Percentiles rank a stretch among this genome's conserved stretches.
Conservation (phyloP, 305 asterid genomes). For the Solanum chacoense region DNA sequence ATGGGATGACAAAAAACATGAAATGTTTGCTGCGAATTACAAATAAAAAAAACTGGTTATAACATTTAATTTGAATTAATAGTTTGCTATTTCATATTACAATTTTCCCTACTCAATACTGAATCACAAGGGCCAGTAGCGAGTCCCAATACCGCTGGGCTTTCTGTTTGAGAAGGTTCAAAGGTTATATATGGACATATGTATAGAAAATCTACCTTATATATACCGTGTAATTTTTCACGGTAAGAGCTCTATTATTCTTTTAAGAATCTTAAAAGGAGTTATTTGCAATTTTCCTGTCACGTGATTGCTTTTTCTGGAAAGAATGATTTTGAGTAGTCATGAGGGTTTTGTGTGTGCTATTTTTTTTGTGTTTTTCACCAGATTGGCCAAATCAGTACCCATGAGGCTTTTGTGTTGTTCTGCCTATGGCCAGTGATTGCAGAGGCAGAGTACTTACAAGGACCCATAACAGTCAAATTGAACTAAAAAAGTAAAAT, state of each 20-base stretch:
- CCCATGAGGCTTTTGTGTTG: constrained; percentile 11
- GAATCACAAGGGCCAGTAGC: neutral
- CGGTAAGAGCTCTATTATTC: neutral
- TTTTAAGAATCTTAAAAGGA: neutral
- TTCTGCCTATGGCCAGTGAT: constrained; percentile 24
- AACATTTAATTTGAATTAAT: too few species aligned
- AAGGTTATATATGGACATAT: neutral
- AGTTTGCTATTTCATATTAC: too few species aligned
- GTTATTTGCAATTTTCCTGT: neutral
- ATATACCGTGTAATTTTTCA: neutral
- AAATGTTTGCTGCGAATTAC: too few species aligned
- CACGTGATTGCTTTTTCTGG: neutral
- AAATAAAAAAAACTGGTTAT: too few species aligned
- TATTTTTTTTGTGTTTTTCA: neutral
- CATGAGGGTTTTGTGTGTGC: neutral
- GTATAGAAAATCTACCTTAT: too few species aligned
- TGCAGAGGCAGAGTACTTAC: constrained; percentile 37
- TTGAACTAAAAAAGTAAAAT: neutral
- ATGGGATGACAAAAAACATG: too few species aligned
- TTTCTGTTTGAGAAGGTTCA: neutral
- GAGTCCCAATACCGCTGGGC: neutral
- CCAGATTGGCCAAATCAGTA: neutral
- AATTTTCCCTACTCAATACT: too few species aligned
- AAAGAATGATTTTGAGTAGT: neutral
- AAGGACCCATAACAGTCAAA: constrained; percentile 35